Evolutionary conservation across 2,329 filamentous ascomycete genomes (phyloP).

Genomic region (Aspergillus hiratsukae): DNA sequence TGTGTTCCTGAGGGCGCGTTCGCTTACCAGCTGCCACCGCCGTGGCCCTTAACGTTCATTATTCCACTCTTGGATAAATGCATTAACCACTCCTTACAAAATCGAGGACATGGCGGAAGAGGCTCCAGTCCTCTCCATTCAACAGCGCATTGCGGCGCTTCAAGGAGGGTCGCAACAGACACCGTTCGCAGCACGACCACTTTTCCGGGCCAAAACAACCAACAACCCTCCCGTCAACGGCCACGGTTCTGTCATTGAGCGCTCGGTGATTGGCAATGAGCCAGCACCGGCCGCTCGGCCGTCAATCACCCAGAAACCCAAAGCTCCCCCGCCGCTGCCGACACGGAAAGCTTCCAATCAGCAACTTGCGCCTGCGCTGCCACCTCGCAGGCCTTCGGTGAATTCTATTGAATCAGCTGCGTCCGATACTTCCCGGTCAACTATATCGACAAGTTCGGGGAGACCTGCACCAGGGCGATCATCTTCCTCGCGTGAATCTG

Average conservation of each 20-base stretch:
- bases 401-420: constrained; percentile 49
- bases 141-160: constrained; percentile 44
- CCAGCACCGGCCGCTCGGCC: constrained; percentile 22
- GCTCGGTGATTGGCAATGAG: constrained; percentile 25
- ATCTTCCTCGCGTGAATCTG: constrained; percentile 26
- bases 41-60: no score
- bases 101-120: constrained; percentile 36
- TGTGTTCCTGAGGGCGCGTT: no score
- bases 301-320: constrained; percentile 23
- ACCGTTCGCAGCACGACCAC: no score
- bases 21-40: no score
- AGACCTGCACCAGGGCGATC: constrained; percentile 27
- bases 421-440: constrained; percentile 50
- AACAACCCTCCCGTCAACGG: constrained; percentile 33
- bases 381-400: constrained; percentile 41
- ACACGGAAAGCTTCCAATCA: constrained; percentile 38
- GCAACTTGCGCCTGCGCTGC: constrained; percentile 43
- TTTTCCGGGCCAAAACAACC: constrained; percentile 31
- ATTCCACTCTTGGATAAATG: not conserved
- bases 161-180: constrained; percentile 28
- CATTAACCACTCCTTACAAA: not conserved
- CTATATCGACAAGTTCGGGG: constrained; percentile 35
- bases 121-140: constrained; percentile 40
- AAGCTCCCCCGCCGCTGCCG: constrained; percentile 43
- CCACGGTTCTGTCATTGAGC: constrained; percentile 25